Base-by-base conservation (phyloP, 2,329 filamentous ascomycete genomes). In the Nannizzia gypsea region DNA sequence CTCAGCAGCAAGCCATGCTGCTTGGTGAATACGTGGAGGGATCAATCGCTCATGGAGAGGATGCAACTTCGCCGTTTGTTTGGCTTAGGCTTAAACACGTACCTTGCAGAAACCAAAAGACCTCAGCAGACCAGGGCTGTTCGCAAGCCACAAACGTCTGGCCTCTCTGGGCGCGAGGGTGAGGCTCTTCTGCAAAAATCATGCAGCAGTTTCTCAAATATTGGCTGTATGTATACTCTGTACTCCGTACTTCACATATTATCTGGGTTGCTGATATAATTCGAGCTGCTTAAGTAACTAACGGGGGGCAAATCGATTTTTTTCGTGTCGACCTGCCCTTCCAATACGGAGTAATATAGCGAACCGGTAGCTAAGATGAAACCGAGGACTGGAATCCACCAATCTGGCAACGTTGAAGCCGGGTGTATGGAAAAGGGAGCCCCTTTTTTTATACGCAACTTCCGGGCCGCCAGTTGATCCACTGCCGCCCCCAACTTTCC, bases 171-270 rank as follows among this genome's bases (percentile, higher is more conserved):
- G 50, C 50, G 50, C 31, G 50, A 54, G 13, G 50, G 26, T 54
- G 44, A 50, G 44, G 44, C 44, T 50, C 44, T 34, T 54, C 50
- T 54, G 50, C 50, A 54, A 54, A 54, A 54, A 54, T 54, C 50
- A 42, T 6, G 38, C 38, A n/a, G 15, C 15, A n/a, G 15, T 15
- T 42, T n/a, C 38, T n/a, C 38, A 42, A 42, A 13, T 36, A 36
- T 13, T 13, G 31, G 31, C 31, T 3, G 9, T 36, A 11, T 36
- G n/a, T n/a, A n/a, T n/a, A n/a, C n/a, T n/a, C n/a, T n/a, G n/a
- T n/a, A n/a, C n/a, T n/a, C n/a, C n/a, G n/a, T n/a, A n/a, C n/a
- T n/a, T n/a, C n/a, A n/a, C n/a, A n/a, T 11, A 34, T 6, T 34
- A 34, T 11, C 38, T 46, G 42, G 20, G 42, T 11, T 24, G 42